These are phyloP conservation scores for Neurospora africana DNA, from an alignment of 495 filamentous ascomycete species.

Conservation along the genomic window DNA sequence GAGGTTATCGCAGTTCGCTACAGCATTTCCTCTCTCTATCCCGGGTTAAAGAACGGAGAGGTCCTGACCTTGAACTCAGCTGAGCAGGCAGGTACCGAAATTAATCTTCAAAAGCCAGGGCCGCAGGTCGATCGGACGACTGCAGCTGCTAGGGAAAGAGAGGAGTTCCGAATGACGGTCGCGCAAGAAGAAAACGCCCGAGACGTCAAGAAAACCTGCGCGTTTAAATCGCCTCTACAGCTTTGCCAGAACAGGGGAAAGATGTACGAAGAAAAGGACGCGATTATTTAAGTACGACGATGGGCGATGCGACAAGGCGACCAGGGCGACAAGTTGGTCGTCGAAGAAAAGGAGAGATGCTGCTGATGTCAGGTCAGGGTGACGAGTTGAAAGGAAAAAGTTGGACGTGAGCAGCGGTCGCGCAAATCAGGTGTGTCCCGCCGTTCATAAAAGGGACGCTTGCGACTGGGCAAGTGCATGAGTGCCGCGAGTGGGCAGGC, in stretches of 20 bases:
- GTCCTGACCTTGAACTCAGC: not conserved
- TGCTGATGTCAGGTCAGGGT: not conserved
- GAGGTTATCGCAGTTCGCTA: not conserved
- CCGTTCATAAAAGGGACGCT: not conserved
- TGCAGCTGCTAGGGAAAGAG: slow-evolving; percentile 7
- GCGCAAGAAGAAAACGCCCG: slow-evolving; percentile 6
- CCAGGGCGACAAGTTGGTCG: not conserved
- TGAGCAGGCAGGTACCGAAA: not conserved
- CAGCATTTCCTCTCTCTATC: not conserved
- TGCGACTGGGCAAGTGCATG: not conserved
- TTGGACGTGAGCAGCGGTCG: slow-evolving; percentile 6
- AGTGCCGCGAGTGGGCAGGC: not conserved
- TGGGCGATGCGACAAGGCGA: not conserved
- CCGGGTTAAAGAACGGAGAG: not conserved
- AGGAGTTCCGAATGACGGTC: slow-evolving; percentile 4
- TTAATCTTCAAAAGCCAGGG: not conserved
- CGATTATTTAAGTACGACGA: not conserved
- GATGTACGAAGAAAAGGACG: slow-evolving; percentile 1
- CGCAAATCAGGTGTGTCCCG: slow-evolving; percentile 34
- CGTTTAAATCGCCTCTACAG: slow-evolving; percentile 12
- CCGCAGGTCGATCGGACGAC: slow-evolving; percentile 4
- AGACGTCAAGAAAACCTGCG: slow-evolving; percentile 3
- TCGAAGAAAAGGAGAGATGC: not conserved
- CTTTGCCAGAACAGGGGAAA: not conserved
- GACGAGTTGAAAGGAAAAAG: slow-evolving; percentile 23